Percentiles rank a stretch among this genome's conserved stretches.
Conservation (phyloP, 2,329 filamentous ascomycete species). For the Amylocarpus encephaloides region DNA sequence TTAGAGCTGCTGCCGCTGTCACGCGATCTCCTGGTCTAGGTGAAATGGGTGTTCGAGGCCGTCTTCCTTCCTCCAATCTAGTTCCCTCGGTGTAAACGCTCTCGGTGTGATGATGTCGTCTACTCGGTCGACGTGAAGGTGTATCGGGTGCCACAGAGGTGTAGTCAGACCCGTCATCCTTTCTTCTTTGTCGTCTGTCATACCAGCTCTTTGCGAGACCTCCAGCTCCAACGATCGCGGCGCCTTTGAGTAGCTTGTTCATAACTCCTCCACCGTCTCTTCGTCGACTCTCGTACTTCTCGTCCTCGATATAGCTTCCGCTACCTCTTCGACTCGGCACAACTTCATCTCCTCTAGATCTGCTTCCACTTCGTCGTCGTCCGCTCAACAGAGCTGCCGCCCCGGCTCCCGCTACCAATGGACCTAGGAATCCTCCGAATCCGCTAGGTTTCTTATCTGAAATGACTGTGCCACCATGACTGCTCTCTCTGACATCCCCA, state of each 20-base stretch:
- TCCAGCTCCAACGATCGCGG: constrained; percentile 56
- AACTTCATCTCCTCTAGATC: constrained; percentile 13
- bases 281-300: constrained; percentile 47
- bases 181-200: constrained; percentile 43
- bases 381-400: constrained; percentile 46
- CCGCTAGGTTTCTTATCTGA: constrained; percentile 39
- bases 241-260: constrained; percentile 53
- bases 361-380: constrained; percentile 32
- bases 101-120: constrained; percentile 24
- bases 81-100: constrained; percentile 44
- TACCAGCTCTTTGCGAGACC: constrained; percentile 54
- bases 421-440: constrained; percentile 44
- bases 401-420: constrained; percentile 51
- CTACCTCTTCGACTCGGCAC: constrained; percentile 29
- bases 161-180: constrained; percentile 51
- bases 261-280: constrained; percentile 49
- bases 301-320: constrained; percentile 52
- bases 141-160: constrained; percentile 58
- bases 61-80: constrained; percentile 26
- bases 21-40: constrained; percentile 41
- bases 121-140: constrained; percentile 42
- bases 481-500: constrained; percentile 31
- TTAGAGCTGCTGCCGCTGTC: constrained; percentile 40
- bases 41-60: constrained; percentile 37
- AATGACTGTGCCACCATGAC: constrained; percentile 41